phyloP scores from a whole-genome alignment of 495 filamentous ascomycete species.

The Umbilicaria muhlenbergii region DNA sequence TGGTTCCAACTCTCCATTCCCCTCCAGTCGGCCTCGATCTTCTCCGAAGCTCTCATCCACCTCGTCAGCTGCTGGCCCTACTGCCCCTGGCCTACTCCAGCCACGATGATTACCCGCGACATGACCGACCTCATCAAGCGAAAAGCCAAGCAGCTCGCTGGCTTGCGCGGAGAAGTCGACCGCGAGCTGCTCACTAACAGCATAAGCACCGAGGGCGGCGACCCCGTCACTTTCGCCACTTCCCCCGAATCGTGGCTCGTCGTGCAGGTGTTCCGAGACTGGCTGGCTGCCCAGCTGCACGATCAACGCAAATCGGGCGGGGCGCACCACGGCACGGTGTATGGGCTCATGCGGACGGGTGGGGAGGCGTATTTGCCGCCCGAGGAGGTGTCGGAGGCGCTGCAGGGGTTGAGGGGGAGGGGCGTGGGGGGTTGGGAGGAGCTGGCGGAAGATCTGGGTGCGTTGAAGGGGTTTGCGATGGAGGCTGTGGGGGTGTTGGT shows the following conservation, averaged over 20 bases:
- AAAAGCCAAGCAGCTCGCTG: constrained; percentile 4
- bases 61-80: constrained; percentile 13
- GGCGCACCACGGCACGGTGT: too few species aligned
- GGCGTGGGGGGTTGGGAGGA: too few species aligned
- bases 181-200: constrained; percentile 12
- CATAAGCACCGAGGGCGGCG: not conserved
- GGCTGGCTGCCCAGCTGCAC: not conserved
- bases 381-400: too few species aligned
- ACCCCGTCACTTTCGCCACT: not conserved
- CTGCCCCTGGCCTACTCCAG: constrained; percentile 8
- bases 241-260: constrained; percentile 8
- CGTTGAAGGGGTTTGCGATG: too few species aligned
- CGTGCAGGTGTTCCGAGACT: constrained; percentile 15
- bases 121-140: constrained; percentile 6
- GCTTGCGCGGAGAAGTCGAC: constrained; percentile 5
- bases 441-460: too few species aligned
- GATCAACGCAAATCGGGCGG: too few species aligned
- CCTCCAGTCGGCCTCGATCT: constrained; percentile 11
- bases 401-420: too few species aligned
- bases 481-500: too few species aligned
- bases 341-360: too few species aligned
- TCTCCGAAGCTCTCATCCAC: constrained; percentile 18
- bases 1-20: constrained; percentile 14
- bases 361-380: too few species aligned
- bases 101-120: not conserved